Percentiles rank a stretch among this genome's conserved stretches.
Evolutionary conservation across 805 yeast species (phyloP).

Genomic region (Candida ortonii): DNA sequence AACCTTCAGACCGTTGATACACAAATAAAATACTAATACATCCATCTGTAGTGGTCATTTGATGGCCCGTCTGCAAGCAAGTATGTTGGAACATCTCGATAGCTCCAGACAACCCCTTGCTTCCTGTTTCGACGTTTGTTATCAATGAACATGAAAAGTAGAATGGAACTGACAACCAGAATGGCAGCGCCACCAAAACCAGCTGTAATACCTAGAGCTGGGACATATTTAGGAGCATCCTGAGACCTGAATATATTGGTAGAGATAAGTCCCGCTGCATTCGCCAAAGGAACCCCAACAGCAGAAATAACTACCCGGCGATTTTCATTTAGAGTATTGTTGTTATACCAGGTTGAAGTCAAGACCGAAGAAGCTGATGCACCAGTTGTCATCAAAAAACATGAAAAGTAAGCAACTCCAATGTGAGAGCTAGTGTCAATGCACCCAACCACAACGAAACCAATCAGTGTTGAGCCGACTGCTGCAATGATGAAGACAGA

Average conservation of each 20-base stretch:
- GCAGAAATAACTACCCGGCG: slow-evolving; percentile 47
- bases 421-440: slow-evolving; percentile 38
- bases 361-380: slow-evolving; percentile 47
- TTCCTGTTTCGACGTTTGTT: slow-evolving; percentile 39
- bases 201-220: slow-evolving; percentile 49
- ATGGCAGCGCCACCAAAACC: slow-evolving; percentile 46
- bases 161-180: slow-evolving; percentile 23
- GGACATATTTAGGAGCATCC: slow-evolving; percentile 51
- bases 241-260: slow-evolving; percentile 48
- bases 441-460: slow-evolving; percentile 46
- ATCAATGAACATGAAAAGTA: slow-evolving; percentile 39
- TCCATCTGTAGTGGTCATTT: slow-evolving; percentile 31
- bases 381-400: slow-evolving; percentile 44
- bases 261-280: slow-evolving; percentile 55
- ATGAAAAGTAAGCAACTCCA: slow-evolving; percentile 22
- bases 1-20: too few species aligned
- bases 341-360: slow-evolving; percentile 50
- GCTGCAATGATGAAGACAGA: slow-evolving; percentile 39
- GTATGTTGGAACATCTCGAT: slow-evolving; percentile 41
- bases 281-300: slow-evolving; percentile 53
- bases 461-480: slow-evolving; percentile 39
- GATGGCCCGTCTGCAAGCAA: slow-evolving; percentile 43
- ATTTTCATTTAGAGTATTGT: slow-evolving; percentile 45
- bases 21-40: slow-evolving; percentile 5
- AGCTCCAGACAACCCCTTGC: slow-evolving; percentile 40